phyloP scores from a whole-genome alignment of 2,329 filamentous ascomycete species.

The Coniella lustricola region DNA sequence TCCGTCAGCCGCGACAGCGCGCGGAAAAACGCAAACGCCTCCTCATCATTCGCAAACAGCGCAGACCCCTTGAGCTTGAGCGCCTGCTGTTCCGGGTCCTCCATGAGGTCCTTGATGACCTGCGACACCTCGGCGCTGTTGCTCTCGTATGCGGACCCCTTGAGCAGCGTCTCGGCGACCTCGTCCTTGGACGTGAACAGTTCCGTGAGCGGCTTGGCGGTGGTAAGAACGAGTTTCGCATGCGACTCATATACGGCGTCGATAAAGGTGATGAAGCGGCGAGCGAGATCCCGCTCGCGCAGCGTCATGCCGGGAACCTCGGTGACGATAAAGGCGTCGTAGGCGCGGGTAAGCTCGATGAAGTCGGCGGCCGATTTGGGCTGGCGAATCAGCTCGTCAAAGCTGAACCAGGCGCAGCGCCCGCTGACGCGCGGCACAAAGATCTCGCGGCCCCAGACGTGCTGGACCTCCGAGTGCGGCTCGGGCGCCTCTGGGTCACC shows the following conservation, averaged over 20 bases:
- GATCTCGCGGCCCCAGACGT: slow-evolving; percentile 90
- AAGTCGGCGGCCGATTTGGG: slow-evolving; percentile 94
- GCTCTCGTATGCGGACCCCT: slow-evolving; percentile 35
- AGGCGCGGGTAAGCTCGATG: slow-evolving; percentile 80
- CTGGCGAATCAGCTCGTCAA: slow-evolving; percentile 81
- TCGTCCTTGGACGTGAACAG: slow-evolving; percentile 75
- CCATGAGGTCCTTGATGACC: slow-evolving; percentile 73
- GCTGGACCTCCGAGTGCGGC: slow-evolving; percentile 71
- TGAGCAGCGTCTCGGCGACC: slow-evolving; percentile 52
- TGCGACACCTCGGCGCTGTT: slow-evolving; percentile 50
- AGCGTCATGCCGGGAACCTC: slow-evolving; percentile 89
- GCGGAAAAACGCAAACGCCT: slow-evolving; percentile 90
- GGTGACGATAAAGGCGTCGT: slow-evolving; percentile 88
- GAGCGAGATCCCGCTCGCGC: slow-evolving; percentile 75
- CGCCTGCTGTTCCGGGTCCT: slow-evolving; percentile 81
- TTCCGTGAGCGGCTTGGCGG: slow-evolving; percentile 74
- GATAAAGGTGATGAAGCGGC: slow-evolving; percentile 95
- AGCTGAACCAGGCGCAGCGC: slow-evolving; percentile 82
- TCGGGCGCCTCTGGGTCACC: slow-evolving; percentile 72
- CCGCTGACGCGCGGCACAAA: slow-evolving; percentile 82
- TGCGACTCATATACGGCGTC: slow-evolving; percentile 90
- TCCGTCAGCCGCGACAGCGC: slow-evolving; percentile 78
- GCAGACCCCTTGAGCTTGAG: slow-evolving; percentile 75
- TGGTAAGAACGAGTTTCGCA: slow-evolving; percentile 93
- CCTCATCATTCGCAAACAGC: slow-evolving; percentile 90